Percentiles rank a stretch among this genome's conserved stretches.
Evolutionary conservation across 345 rosid species (phyloP).

Genomic region (Dovyalis caffra): DNA sequence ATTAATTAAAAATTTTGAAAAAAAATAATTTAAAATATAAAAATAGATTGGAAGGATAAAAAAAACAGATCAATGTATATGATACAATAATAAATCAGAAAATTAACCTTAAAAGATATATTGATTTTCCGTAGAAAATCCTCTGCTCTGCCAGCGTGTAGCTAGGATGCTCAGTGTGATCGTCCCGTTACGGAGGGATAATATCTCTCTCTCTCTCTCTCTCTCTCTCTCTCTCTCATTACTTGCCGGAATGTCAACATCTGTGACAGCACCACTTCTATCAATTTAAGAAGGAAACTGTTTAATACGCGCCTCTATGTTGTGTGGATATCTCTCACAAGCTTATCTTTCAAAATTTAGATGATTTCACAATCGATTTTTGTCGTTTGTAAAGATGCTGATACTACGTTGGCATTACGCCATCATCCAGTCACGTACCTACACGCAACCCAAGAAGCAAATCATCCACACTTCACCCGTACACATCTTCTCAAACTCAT

Average conservation of each 20-base stretch:
- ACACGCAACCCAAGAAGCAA: constrained; percentile 17
- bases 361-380: constrained; percentile 17
- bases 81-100: too few species aligned
- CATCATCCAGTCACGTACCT: constrained; percentile 11
- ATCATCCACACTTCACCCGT: background rate
- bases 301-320: background rate
- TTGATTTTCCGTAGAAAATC: too few species aligned
- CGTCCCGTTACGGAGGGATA: too few species aligned
- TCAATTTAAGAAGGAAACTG: background rate
- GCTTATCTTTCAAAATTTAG: background rate
- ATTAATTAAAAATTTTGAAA: too few species aligned
- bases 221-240: too few species aligned
- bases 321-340: background rate
- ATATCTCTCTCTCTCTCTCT: too few species aligned
- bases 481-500: background rate
- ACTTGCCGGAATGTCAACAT: background rate
- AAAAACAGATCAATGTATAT: too few species aligned
- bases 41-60: too few species aligned
- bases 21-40: too few species aligned
- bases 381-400: constrained; percentile 21
- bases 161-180: too few species aligned
- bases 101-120: too few species aligned
- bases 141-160: too few species aligned
- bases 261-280: background rate
- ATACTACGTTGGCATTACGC: constrained; percentile 33